Conservation (phyloP, 2,329 filamentous ascomycete genomes). For the Aspergillus carbonarius region DNA sequence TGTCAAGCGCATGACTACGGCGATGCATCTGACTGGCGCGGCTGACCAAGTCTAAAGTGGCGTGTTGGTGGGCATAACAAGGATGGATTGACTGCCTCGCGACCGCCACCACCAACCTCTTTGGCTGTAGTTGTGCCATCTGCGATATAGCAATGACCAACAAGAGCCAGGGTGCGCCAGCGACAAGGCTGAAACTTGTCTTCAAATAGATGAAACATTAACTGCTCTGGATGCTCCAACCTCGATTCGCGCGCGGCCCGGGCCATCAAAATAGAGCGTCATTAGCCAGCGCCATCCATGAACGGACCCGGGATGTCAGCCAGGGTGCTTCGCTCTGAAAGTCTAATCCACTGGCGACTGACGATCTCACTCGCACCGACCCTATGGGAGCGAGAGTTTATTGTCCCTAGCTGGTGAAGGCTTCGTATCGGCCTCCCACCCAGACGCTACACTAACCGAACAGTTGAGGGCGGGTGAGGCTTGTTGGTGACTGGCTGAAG, state of each 20-base stretch:
- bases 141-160: neutral
- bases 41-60: constrained; percentile 14
- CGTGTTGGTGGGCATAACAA: neutral
- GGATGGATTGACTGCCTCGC: neutral
- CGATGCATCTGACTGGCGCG: constrained; percentile 14
- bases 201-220: neutral
- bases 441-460: constrained; percentile 14
- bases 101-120: neutral
- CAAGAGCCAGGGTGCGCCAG: neutral
- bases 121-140: neutral
- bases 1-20: constrained; percentile 18
- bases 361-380: neutral
- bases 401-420: neutral
- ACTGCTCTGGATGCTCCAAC: neutral
- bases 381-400: neutral
- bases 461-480: constrained; percentile 8
- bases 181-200: constrained; percentile 4
- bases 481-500: constrained; percentile 5
- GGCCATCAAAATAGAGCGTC: neutral
- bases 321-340: neutral
- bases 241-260: neutral
- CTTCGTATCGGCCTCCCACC: constrained; percentile 1
- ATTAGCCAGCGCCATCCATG: neutral
- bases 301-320: neutral
- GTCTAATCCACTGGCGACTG: neutral